Conservation (phyloP, 2,329 filamentous ascomycete species). For the Bipolaris sorokiniana region DNA sequence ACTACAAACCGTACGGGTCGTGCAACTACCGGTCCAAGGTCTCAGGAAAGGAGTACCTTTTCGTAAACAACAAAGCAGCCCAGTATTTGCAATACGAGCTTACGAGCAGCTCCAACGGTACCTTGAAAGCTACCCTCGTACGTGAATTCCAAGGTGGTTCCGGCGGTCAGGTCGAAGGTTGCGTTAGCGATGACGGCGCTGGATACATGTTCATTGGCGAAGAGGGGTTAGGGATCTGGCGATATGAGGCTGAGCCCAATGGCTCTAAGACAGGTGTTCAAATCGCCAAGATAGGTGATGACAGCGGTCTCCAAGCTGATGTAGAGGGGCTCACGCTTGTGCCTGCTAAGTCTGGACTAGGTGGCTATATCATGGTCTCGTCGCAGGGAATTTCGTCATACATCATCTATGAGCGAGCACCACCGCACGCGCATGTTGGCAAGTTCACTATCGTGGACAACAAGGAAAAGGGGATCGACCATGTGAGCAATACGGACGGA, state of each 20-base stretch:
- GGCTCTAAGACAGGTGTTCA: conserved; percentile 43
- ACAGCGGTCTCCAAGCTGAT: conserved; percentile 56
- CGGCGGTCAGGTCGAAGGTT: conserved; percentile 62
- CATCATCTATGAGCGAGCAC: conserved; percentile 57
- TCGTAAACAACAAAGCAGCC: conserved; percentile 62
- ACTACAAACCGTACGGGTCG: conserved; percentile 60
- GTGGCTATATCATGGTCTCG: conserved; percentile 60
- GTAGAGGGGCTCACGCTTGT: conserved; percentile 62
- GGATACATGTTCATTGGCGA: conserved; percentile 60
- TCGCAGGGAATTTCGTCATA: conserved; percentile 62
- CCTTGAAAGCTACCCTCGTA: conserved; percentile 56
- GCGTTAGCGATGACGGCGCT: conserved; percentile 60
- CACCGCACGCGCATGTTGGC: conserved; percentile 58
- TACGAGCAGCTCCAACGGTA: conserved; percentile 47
- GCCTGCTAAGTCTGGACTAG: conserved; percentile 51
- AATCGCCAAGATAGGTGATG: conserved; percentile 55
- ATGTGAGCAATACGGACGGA: conserved; percentile 62
- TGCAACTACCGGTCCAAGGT: conserved; percentile 58
- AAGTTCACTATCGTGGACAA: conserved; percentile 58
- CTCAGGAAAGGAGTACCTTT: conserved; percentile 59
- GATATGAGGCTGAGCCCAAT: conserved; percentile 59
- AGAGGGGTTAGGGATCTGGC: conserved; percentile 60
- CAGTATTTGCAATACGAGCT: conserved; percentile 63
- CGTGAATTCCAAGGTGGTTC: conserved; percentile 60
- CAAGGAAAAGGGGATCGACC: conserved; percentile 53